Conservation (phyloP, 2,329 filamentous ascomycete genomes). For the Taxawa tesnikishii region DNA sequence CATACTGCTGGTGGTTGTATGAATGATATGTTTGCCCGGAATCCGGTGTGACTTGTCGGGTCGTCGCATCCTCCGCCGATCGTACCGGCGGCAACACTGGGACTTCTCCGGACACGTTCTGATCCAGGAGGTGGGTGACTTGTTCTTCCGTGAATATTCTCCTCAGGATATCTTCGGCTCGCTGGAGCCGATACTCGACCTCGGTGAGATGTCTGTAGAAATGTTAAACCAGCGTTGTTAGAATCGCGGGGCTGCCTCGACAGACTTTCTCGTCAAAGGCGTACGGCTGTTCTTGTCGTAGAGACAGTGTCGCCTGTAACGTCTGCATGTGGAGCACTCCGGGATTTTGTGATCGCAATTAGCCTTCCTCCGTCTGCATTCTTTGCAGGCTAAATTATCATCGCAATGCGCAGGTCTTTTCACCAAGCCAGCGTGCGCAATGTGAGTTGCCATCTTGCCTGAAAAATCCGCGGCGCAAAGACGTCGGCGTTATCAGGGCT, state of each 20-base stretch:
- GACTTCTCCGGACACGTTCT: constrained; percentile 4
- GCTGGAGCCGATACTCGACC: constrained; percentile 28
- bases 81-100: constrained; percentile 1
- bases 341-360: constrained; percentile 21
- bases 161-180: constrained; percentile 11
- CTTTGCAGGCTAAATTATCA: constrained; percentile 16
- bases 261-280: constrained; percentile 35
- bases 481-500: no score
- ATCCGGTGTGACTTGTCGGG: neutral
- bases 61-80: neutral
- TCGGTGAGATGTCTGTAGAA: constrained; percentile 33
- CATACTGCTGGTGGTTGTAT: neutral
- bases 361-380: constrained; percentile 16
- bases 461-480: no score
- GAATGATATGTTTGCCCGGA: neutral
- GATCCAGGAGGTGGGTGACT: constrained; percentile 5
- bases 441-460: no score
- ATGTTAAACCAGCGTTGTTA: no score
- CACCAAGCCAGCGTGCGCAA: no score
- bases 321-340: constrained; percentile 26
- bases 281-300: constrained; percentile 38
- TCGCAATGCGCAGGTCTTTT: no score
- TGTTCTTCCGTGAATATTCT: constrained; percentile 4
- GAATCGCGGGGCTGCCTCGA: no score
- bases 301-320: constrained; percentile 33